These are phyloP conservation scores for Rhizophagus sp. DNA, from an alignment of 192 early-diverging fungal genomes.

Conservation along the genomic window DNA sequence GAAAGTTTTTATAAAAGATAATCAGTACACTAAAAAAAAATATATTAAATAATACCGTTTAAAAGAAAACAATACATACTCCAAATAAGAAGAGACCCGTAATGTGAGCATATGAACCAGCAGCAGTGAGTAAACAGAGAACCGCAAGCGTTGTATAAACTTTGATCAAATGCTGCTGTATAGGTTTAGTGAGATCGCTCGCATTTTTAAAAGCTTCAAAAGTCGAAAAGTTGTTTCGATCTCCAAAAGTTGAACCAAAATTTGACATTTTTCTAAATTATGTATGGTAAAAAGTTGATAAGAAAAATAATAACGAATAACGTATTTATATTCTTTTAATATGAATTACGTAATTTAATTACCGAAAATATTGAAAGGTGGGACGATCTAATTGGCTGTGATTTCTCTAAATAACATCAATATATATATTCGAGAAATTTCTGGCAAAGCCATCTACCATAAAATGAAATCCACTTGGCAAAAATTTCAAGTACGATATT, in stretches of 20 bases:
- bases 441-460: not conserved
- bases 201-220: conserved; percentile 22
- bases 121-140: not conserved
- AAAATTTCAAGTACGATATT: not conserved
- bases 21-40: not conserved
- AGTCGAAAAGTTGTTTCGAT: not conserved
- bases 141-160: conserved; percentile 14
- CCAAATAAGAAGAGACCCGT: conserved; percentile 21
- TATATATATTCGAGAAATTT: not conserved
- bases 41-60: not conserved
- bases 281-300: not conserved
- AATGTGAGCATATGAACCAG: conserved; percentile 17
- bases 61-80: not conserved
- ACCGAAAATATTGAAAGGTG: too few species aligned
- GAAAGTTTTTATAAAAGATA: not conserved
- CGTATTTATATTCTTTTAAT: too few species aligned
- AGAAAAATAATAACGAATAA: too few species aligned
- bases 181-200: not conserved
- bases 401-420: too few species aligned
- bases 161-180: conserved; percentile 14
- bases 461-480: not conserved
- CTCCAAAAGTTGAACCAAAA: not conserved
- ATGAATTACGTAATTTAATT: not conserved
- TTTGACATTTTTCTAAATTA: not conserved
- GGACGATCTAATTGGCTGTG: too few species aligned